Evolutionary conservation across 352 stramenopile genomes (phyloP), one percentile per base, ranked within the genome.

Genomic region (Phytophthora hybrid): DNA sequence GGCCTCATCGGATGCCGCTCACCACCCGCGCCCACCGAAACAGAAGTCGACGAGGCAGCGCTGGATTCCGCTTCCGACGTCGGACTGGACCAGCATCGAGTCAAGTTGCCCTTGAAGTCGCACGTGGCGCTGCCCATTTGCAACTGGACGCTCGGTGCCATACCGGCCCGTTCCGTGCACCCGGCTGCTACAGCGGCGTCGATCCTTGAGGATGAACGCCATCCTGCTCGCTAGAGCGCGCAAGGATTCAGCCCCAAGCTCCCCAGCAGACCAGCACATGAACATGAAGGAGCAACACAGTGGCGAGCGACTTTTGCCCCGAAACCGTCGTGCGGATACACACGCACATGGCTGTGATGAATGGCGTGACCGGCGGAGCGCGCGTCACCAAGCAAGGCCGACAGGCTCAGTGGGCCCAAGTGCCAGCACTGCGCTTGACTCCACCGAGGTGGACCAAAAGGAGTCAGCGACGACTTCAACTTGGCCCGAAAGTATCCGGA

Each of bases 401-500:
- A 70, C 61, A 74, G 67, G 66, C 58, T 13, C 5, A 21, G 4
- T 13, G 16, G 18, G 5, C 16, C 13, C 39, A n/a, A 5, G 39
- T n/a, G 37, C 13, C 11, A 46, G 39, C 13, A 16, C 13, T 46
- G 39, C 5, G 23, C 21, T 13, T 58, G 23, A 39, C 29, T n/a
- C n/a, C 19, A n/a, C 49, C 13, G 49, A 55, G 49, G 21, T 18
- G 49, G 49, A 52, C 9, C 26, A 41, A 58, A 54, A 37, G 31
- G 26, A 63, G 41, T 64, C 32, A 37, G 32, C 21, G 9, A 14
- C 54, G 14, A 69, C 65, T 69, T 77, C 65, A 77, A 73, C 63
- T 69, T 76, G 58, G 34, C 14, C 41, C 34, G 23, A 66, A 52
- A 70, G 64, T 66, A 74, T 77, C 71, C 53, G 66, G 65, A 62